phyloP scores from a whole-genome alignment of 768 basidiomycete genomes.

The Xerocomellus dryophilus region DNA sequence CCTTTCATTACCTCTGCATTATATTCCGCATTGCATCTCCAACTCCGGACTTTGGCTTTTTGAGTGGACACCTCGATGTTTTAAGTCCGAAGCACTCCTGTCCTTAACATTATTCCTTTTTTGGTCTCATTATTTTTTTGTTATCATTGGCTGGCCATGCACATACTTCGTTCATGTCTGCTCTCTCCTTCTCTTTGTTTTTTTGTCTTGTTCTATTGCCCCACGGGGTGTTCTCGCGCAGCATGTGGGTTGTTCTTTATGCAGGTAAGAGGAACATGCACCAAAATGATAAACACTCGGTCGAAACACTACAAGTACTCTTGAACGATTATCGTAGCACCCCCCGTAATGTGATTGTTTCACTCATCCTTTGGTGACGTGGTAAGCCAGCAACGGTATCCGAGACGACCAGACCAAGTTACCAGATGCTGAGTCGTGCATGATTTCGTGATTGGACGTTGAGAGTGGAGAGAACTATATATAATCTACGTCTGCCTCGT shows the following conservation, averaged over 20 bases:
- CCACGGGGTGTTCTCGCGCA: conserved; percentile 8
- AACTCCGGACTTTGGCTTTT: conserved; percentile 12
- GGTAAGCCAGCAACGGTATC: neutral
- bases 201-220: conserved; percentile 18
- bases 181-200: neutral
- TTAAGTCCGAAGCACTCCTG: conserved; percentile 17
- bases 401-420: neutral
- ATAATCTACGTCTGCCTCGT: too few species aligned
- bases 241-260: conserved; percentile 24
- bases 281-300: conserved; percentile 16
- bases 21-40: conserved; percentile 26
- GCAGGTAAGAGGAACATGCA: conserved; percentile 29
- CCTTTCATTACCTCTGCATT: conserved; percentile 14
- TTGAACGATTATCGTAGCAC: conserved; percentile 26
- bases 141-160: conserved; percentile 29
- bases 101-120: conserved; percentile 33
- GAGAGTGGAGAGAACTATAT: neutral
- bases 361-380: neutral
- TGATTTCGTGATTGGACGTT: neutral
- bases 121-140: conserved; percentile 18
- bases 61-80: conserved; percentile 17
- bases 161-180: conserved; percentile 19
- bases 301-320: conserved; percentile 29
- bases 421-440: neutral
- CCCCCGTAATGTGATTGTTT: conserved; percentile 27